Base-by-base conservation (phyloP, 1,139 yeast species). In the Taiozyma sp. region DNA sequence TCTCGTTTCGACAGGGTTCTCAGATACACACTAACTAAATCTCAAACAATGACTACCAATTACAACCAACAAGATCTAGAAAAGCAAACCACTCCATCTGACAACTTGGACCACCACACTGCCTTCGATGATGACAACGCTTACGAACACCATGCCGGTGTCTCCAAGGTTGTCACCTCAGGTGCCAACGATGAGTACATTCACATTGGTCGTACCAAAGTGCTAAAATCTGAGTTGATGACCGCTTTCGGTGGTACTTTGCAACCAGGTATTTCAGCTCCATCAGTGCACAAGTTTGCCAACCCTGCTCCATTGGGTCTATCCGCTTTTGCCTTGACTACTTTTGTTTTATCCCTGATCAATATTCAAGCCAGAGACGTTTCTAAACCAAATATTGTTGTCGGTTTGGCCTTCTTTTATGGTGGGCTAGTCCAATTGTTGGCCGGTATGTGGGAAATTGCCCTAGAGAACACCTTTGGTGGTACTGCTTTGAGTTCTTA, bases 371-470 rank as follows among this genome's bases (percentile, higher is more conserved):
- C 82, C 12, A 74, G 73, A 73, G 81, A 81, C 16, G 73, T 78
- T 47, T 57, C 60, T 2, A 69, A 70, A 30, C 76, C 84, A 36
- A 75, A 78, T 57, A 74, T 83, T 34, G 84, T 83, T 51, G 76
- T 87, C 47, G 96, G 96, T 16, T 71, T 84, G 50, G 96, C 96
- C 1, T 78, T 80, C 64, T 90, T 90, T 69, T 90, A 90, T 69
- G 96, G 96, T 51, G 96, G 96, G n/a, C 70, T 82, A 14, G 81
- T 87, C 47, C 96, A 88, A 67, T 68, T 76, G 70, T 63, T 76
- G 29, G 95, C 96, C 29, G 84, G 84, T 5, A 67, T 76, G 53
- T 79, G 81, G 81, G 83, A 79, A 60, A 63, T 79, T 48, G 84
- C 87, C 1, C 56, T 79, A 45, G 90, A 85, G 58, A 84, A 84